These are phyloP conservation scores for Penicillium sp. DNA, from an alignment of 2,329 filamentous ascomycete genomes.

Conservation along the genomic window DNA sequence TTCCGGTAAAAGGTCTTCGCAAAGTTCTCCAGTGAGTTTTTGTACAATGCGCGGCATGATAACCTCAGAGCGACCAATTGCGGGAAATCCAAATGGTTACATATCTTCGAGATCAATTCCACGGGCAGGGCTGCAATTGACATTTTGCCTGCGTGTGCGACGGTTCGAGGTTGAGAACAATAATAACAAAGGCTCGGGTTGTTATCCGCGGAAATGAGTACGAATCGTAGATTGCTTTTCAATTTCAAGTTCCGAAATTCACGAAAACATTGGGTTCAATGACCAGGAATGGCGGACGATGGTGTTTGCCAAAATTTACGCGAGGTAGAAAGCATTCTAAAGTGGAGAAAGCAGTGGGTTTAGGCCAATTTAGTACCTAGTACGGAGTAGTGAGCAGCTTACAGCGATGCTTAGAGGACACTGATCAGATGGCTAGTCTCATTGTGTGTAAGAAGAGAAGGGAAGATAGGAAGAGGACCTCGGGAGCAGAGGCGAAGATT, in stretches of 20 bases:
- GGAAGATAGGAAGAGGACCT: neutral
- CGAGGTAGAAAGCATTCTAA: constrained; percentile 3
- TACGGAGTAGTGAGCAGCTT: no score
- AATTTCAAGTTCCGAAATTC: constrained; percentile 1
- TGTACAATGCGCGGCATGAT: constrained; percentile 16
- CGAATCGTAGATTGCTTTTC: constrained; percentile 2
- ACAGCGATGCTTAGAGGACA: no score
- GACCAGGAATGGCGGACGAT: constrained; percentile 1
- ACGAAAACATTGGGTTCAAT: constrained; percentile 2
- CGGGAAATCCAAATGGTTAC: constrained; percentile 8
- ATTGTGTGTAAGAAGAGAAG: no score
- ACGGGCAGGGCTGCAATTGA: constrained; percentile 6
- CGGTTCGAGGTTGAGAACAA: constrained; percentile 5
- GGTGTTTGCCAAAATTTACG: constrained; percentile 1
- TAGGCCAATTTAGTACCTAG: no score
- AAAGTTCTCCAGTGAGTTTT: constrained; percentile 11
- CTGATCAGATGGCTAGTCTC: no score
- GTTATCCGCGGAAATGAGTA: constrained; percentile 1
- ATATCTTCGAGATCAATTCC: constrained; percentile 12
- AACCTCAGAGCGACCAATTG: constrained; percentile 13
- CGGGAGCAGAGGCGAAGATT: no score
- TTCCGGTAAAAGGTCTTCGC: constrained; percentile 8
- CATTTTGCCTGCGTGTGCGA: constrained; percentile 3
- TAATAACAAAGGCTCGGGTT: constrained; percentile 1
- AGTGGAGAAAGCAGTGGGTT: neutral